A percentile compares a stretch with the other conserved stretches of the same genome.
phyloP scores from a whole-genome alignment of 2,329 filamentous ascomycete genomes.

The Keithomyces neogunnii region DNA sequence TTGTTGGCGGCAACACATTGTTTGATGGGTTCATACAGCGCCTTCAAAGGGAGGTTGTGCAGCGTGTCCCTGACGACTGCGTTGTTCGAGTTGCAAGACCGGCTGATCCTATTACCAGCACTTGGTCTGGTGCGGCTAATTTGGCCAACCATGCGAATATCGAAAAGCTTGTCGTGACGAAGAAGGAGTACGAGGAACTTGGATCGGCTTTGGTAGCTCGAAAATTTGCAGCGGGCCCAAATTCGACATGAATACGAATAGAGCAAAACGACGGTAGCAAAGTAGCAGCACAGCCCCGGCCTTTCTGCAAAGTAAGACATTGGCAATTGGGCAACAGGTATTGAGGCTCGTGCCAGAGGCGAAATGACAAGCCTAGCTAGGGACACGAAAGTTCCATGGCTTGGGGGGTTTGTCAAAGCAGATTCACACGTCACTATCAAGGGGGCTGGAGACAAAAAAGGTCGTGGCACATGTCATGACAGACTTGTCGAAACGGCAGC shows the following conservation, averaged over 20 bases:
- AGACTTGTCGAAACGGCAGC: too few relatives aligned
- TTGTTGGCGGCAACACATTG: slow-evolving; percentile 78
- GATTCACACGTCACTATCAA: too few relatives aligned
- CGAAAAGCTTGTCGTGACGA: slow-evolving; percentile 65
- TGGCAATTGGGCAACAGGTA: too few relatives aligned
- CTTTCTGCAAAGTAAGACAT: too few relatives aligned
- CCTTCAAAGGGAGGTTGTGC: slow-evolving; percentile 65
- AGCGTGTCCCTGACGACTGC: slow-evolving; percentile 67
- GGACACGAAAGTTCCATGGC: too few relatives aligned
- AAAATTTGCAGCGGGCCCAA: slow-evolving; percentile 46
- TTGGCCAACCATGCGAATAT: slow-evolving; percentile 64
- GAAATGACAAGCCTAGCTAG: too few relatives aligned
- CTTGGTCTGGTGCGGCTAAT: slow-evolving; percentile 77
- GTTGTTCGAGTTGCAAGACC: slow-evolving; percentile 65
- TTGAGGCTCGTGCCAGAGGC: too few relatives aligned
- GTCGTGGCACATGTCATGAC: too few relatives aligned
- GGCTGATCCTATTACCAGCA: slow-evolving; percentile 65
- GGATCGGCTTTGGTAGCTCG: slow-evolving; percentile 67
- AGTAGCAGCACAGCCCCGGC: too few relatives aligned
- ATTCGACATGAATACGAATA: slow-evolving; percentile 3
- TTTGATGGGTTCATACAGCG: slow-evolving; percentile 77
- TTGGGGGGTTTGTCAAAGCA: too few relatives aligned
- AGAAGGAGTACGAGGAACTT: slow-evolving; percentile 82
- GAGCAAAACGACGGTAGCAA: background rate
- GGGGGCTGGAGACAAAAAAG: background rate